These are phyloP conservation scores for Trichosporon ovoides DNA, from an alignment of 1,284 basidiomycete species.

Conservation along the genomic window DNA sequence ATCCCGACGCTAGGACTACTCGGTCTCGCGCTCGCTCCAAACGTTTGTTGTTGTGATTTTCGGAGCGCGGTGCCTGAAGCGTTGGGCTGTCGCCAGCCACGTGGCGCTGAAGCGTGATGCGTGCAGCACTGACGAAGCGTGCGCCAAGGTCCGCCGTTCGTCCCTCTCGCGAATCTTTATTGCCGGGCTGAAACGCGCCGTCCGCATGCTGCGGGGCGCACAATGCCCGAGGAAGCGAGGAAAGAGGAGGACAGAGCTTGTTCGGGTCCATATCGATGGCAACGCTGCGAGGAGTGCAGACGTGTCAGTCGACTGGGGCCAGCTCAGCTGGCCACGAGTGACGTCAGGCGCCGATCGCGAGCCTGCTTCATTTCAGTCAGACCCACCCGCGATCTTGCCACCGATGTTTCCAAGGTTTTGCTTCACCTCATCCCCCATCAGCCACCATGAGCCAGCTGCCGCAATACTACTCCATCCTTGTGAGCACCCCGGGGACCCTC, in stretches of 20 bases:
- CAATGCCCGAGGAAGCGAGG: no score
- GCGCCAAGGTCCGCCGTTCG: no score
- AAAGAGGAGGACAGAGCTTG: no score
- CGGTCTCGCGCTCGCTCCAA: not conserved
- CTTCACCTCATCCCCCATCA: not conserved
- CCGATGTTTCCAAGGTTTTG: not conserved
- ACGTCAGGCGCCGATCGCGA: conserved; percentile 2
- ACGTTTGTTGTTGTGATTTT: conserved; percentile 4
- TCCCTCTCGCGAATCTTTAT: no score
- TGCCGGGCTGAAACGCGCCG: no score
- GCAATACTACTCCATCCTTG: conserved; percentile 45
- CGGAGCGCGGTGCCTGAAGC: not conserved
- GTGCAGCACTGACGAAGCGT: not conserved
- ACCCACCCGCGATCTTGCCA: not conserved
- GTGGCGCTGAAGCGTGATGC: not conserved
- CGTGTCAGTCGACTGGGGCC: not conserved
- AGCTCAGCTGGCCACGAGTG: not conserved
- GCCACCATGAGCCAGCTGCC: conserved; percentile 17
- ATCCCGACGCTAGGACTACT: not conserved
- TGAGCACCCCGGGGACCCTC: conserved; percentile 16
- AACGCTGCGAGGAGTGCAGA: not conserved
- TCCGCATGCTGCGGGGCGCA: no score
- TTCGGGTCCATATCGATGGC: no score
- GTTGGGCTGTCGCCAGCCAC: not conserved
- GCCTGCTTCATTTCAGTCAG: not conserved